Base-by-base conservation (phyloP, 2,329 filamentous ascomycete species). In the Sclerotinia sclerotiorum region DNA sequence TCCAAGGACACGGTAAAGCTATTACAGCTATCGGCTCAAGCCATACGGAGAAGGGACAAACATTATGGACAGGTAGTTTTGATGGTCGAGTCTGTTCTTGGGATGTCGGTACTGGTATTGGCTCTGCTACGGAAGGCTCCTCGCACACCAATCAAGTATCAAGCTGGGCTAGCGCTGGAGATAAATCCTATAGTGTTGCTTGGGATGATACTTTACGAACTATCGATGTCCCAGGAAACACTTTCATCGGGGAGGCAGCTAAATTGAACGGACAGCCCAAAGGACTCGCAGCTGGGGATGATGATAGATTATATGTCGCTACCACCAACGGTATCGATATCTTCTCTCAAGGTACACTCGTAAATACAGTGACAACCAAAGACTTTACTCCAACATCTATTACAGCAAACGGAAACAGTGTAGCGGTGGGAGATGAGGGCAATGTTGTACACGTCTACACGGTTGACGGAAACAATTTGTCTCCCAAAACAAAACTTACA, bases 191-290 rank as follows among this genome's bases (percentile, higher is more conserved):
- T 81, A 94, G 90, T 75, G 91, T 94, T 65, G 94, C 90, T 71
- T 99, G 94, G 95, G 95, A 99, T 77, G 95, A 99, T 78, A 93
- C 90, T 0, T 83, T 98, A 48, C 90, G 93, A 71, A 90, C 87
- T 55, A 84, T 96, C 48, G 93, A 97, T 72, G 84, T 90, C 69
- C 84, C 88, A 0, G 87, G 89, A 65, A 90, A 88, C 75, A 91
- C 89, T 0, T 97, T 96, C 78, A 84, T 89, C 7, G 92, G 91
- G 67, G 84, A 84, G 62, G 83, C 87, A 1, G 80, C 84, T 44
- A 89, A 90, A 76, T 85, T 97, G 27, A 83, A 87, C 3, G 90
- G 89, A 24, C 95, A 98, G 76, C 95, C 95, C 2, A 94, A 91
- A 79, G 90, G 89, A 49, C 81, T 94, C 51, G 83, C 86, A 8